A percentile compares a stretch with the other conserved stretches of the same genome.
phyloP scores from a whole-genome alignment of 139 green algal species.

The Chlorella sorokiniana region DNA sequence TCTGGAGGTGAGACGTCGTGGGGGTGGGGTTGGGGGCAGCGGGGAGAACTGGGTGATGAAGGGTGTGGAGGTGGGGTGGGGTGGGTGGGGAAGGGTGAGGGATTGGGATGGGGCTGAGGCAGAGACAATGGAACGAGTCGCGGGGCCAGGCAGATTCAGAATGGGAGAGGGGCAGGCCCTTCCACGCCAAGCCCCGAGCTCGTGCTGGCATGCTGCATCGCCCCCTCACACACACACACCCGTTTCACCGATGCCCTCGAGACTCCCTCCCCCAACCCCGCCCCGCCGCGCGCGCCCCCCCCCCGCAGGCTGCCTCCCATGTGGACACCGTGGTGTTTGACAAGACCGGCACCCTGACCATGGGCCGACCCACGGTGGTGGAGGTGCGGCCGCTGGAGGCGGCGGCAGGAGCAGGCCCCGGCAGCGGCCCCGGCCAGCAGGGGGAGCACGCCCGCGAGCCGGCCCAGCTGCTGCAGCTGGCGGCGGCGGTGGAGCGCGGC shows the following conservation, averaged over 20 bases:
- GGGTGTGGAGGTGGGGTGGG: too few relatives aligned
- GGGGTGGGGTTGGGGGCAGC: neutral
- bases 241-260: too few relatives aligned
- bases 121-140: too few relatives aligned
- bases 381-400: constrained; percentile 23
- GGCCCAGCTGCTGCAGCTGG: constrained; percentile 65
- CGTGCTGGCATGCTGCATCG: too few relatives aligned
- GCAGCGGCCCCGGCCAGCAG: neutral
- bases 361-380: constrained; percentile 73
- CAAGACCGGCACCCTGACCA: constrained; percentile 95
- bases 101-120: too few relatives aligned
- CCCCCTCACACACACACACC: too few relatives aligned
- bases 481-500: constrained; percentile 73
- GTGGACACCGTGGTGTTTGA: constrained; percentile 92
- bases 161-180: too few relatives aligned
- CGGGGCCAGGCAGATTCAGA: too few relatives aligned
- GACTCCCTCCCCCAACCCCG: neutral
- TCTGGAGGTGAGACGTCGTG: neutral
- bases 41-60: too few relatives aligned
- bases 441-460: neutral
- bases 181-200: too few relatives aligned
- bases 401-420: neutral
- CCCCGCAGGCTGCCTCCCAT: constrained; percentile 47
- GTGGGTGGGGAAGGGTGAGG: neutral
- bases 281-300: neutral